Conservation (phyloP, 1,284 basidiomycete genomes). For the Puccinia horiana region DNA sequence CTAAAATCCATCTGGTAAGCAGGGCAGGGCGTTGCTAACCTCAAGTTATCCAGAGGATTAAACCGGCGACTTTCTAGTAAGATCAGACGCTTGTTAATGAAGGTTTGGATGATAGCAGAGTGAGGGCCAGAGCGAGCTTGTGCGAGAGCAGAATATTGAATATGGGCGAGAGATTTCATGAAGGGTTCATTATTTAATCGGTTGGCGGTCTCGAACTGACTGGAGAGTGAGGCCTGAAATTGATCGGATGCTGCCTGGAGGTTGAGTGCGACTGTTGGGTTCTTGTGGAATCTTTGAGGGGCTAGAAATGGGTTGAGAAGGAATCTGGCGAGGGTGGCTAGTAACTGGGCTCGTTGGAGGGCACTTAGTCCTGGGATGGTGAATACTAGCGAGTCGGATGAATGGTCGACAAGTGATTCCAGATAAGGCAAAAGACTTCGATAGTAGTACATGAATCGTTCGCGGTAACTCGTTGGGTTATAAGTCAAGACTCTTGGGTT, state of each 20-base stretch:
- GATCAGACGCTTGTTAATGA: slow-evolving; percentile 91
- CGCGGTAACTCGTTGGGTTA: slow-evolving; percentile 26
- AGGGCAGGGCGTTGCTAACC: slow-evolving; percentile 63
- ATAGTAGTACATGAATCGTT: slow-evolving; percentile 52
- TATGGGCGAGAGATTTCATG: slow-evolving; percentile 76
- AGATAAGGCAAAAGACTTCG: slow-evolving; percentile 54
- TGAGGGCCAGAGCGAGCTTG: slow-evolving; percentile 58
- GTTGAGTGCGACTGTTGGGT: slow-evolving; percentile 67
- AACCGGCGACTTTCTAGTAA: slow-evolving; percentile 78
- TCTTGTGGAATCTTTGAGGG: slow-evolving; percentile 65
- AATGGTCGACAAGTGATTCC: slow-evolving; percentile 54
- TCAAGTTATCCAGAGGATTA: slow-evolving; percentile 79
- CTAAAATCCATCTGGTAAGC: not conserved
- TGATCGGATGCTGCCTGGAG: slow-evolving; percentile 78
- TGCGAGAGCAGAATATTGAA: slow-evolving; percentile 77
- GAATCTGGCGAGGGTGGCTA: slow-evolving; percentile 65
- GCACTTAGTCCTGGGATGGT: slow-evolving; percentile 67
- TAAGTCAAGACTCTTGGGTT: not conserved
- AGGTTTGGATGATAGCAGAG: slow-evolving; percentile 62
- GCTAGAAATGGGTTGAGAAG: slow-evolving; percentile 59
- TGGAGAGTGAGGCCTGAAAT: slow-evolving; percentile 79
- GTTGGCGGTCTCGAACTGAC: slow-evolving; percentile 81
- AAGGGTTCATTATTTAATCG: slow-evolving; percentile 68
- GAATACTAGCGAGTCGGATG: slow-evolving; percentile 61
- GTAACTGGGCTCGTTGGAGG: slow-evolving; percentile 66